phyloP scores from a whole-genome alignment of 108 stramenopile genomes.

The Cyclotella distinguenda region DNA sequence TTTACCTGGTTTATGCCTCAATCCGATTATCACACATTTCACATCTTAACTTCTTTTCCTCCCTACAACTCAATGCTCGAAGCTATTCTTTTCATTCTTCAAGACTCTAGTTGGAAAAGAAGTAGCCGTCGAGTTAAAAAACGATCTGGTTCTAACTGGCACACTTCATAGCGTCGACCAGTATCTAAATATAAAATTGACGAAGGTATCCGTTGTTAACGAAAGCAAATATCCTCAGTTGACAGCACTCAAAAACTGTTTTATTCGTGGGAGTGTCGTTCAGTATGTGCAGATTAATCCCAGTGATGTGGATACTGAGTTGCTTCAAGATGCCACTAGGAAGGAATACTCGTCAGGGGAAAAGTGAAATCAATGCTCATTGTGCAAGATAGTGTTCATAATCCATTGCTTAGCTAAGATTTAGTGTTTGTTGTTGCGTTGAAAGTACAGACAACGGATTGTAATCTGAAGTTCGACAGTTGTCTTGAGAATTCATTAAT shows the following conservation, averaged over 20 bases:
- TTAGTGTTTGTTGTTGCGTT: too few species aligned
- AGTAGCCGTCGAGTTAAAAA: constrained; percentile 98
- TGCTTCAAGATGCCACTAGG: constrained; percentile 97
- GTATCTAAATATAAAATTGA: constrained; percentile 97
- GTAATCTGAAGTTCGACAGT: too few species aligned
- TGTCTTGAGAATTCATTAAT: too few species aligned
- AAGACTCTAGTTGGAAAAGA: constrained; percentile 99
- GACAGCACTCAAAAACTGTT: constrained; percentile 92
- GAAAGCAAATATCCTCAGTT: constrained; percentile 85
- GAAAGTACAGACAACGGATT: too few species aligned
- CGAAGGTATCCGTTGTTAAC: constrained; percentile 89
- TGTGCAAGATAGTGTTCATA: too few species aligned
- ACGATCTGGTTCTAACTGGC: constrained; percentile 95
- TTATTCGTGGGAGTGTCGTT: constrained; percentile 97
- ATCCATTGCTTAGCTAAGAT: too few species aligned
- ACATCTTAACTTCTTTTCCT: too few species aligned
- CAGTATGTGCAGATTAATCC: constrained; percentile 97
- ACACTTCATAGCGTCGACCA: constrained; percentile 97
- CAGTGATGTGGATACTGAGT: constrained; percentile 94
- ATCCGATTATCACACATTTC: neutral
- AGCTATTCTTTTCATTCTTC: constrained; percentile 99
- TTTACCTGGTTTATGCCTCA: neutral
- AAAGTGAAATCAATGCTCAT: neutral
- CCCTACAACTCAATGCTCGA: too few species aligned
- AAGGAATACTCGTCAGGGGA: constrained; percentile 85